A percentile compares a stretch with the other conserved stretches of the same genome.
Conservation (phyloP, 768 basidiomycete species). For the Boletus sp. region DNA sequence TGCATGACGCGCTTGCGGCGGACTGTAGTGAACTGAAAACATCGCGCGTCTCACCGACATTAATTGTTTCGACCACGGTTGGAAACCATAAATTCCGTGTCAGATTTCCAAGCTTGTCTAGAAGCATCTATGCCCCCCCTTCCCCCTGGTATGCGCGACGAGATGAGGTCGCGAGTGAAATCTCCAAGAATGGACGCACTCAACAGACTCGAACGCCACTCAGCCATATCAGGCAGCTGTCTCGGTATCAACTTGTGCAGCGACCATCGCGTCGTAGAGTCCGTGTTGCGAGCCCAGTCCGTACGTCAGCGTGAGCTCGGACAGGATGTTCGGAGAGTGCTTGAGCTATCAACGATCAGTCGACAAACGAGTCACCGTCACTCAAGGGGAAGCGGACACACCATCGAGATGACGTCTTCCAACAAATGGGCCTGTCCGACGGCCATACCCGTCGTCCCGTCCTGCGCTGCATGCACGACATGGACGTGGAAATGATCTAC, state of each 20-base stretch:
- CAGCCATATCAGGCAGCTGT: not conserved
- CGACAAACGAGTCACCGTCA: not conserved
- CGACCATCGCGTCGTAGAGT: slow-evolving; percentile 48
- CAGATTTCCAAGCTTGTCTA: not conserved
- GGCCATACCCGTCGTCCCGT: slow-evolving; percentile 61
- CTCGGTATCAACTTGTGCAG: slow-evolving; percentile 27
- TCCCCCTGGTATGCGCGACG: not conserved
- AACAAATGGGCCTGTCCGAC: slow-evolving; percentile 92
- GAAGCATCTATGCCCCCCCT: not conserved
- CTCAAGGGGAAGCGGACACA: slow-evolving; percentile 31
- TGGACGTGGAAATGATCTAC: slow-evolving; percentile 95
- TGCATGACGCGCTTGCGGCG: not conserved
- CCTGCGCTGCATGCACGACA: slow-evolving; percentile 72
- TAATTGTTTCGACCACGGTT: too few relatives aligned
- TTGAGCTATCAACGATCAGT: slow-evolving; percentile 55
- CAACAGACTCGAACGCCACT: not conserved
- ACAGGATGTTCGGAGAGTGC: slow-evolving; percentile 52
- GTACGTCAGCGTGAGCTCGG: slow-evolving; percentile 78
- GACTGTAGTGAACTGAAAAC: not conserved
- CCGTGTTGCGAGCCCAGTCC: slow-evolving; percentile 81
- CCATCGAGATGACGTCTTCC: slow-evolving; percentile 88
- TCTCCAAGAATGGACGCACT: not conserved
- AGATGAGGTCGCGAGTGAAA: not conserved
- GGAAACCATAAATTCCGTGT: not conserved
- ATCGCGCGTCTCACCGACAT: too few relatives aligned